A percentile compares a stretch with the other conserved stretches of the same genome.
phyloP scores from a whole-genome alignment of 2,329 filamentous ascomycete genomes.

The Myriosclerotinia curreyana region DNA sequence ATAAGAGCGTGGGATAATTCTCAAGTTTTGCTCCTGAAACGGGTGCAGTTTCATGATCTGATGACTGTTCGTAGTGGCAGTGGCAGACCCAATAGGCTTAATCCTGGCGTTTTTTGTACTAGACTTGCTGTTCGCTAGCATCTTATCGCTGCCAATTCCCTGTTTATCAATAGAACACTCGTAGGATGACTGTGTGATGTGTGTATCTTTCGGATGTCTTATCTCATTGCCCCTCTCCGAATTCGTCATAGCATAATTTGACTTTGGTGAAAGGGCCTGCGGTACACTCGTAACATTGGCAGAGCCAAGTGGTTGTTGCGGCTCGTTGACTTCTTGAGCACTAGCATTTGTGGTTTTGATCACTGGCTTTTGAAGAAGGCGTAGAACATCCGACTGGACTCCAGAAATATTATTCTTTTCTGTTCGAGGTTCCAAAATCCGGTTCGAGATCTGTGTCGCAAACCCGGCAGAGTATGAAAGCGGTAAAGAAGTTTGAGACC shows the following conservation, averaged over 20 bases:
- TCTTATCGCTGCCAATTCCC: not conserved
- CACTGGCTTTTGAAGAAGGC: not conserved
- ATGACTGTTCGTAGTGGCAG: too few species aligned
- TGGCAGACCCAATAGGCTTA: not conserved
- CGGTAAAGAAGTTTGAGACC: not conserved
- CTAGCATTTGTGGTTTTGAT: conserved; percentile 24
- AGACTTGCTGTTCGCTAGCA: not conserved
- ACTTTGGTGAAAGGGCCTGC: not conserved
- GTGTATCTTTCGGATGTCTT: not conserved
- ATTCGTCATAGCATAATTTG: not conserved
- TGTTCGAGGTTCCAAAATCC: not conserved
- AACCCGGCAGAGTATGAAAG: conserved; percentile 8
- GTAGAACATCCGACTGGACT: not conserved
- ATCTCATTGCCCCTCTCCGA: not conserved
- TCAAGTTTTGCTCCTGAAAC: conserved; percentile 30
- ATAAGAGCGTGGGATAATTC: conserved; percentile 43
- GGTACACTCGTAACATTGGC: not conserved
- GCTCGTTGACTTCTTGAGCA: not conserved
- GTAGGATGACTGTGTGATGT: not conserved
- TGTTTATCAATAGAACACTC: not conserved
- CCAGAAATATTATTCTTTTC: not conserved
- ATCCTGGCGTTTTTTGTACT: not conserved
- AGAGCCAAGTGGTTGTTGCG: not conserved
- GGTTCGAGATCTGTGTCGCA: conserved; percentile 20
- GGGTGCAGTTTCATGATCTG: conserved; percentile 15